Conservation (phyloP, 2,329 filamentous ascomycete species). For the Neospermospora avenae region DNA sequence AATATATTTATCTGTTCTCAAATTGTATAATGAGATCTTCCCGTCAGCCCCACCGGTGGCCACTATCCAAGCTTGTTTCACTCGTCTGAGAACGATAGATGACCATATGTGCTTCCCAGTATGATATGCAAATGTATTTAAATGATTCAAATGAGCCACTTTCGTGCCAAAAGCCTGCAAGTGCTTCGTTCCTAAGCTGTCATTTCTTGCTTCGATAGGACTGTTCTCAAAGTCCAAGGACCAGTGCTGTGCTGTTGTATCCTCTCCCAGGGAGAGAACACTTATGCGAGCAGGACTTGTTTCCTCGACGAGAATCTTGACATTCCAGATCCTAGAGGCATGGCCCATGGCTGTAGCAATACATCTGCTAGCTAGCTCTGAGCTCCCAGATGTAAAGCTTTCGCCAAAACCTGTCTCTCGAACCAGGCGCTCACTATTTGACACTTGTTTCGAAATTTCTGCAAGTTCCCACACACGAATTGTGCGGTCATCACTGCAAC, state of each 20-base stretch:
- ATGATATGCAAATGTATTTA: slow-evolving; percentile 61
- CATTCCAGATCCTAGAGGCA: slow-evolving; percentile 82
- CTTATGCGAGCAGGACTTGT: slow-evolving; percentile 38
- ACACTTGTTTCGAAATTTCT: background rate
- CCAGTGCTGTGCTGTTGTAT: slow-evolving; percentile 76
- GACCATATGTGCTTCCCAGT: slow-evolving; percentile 92
- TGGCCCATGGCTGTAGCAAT: slow-evolving; percentile 82
- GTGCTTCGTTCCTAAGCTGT: too few species aligned
- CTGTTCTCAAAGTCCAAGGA: slow-evolving; percentile 16
- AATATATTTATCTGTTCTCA: background rate
- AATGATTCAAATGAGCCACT: slow-evolving; percentile 44
- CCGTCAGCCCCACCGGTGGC: slow-evolving; percentile 87
- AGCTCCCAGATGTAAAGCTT: slow-evolving; percentile 33
- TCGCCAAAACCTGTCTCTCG: slow-evolving; percentile 63
- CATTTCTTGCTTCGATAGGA: background rate
- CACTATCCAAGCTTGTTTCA: background rate
- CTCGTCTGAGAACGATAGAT: slow-evolving; percentile 45
- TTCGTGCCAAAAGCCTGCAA: too few species aligned
- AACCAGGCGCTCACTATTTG: background rate
- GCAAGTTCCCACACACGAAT: slow-evolving; percentile 81
- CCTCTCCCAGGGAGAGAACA: slow-evolving; percentile 80
- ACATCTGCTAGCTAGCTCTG: slow-evolving; percentile 41
- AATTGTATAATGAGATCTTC: slow-evolving; percentile 46
- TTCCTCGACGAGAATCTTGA: slow-evolving; percentile 56
- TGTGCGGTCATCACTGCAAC: slow-evolving; percentile 92